phyloP scores from a whole-genome alignment of 352 stramenopile species.

The Saprolegnia parasitica region DNA sequence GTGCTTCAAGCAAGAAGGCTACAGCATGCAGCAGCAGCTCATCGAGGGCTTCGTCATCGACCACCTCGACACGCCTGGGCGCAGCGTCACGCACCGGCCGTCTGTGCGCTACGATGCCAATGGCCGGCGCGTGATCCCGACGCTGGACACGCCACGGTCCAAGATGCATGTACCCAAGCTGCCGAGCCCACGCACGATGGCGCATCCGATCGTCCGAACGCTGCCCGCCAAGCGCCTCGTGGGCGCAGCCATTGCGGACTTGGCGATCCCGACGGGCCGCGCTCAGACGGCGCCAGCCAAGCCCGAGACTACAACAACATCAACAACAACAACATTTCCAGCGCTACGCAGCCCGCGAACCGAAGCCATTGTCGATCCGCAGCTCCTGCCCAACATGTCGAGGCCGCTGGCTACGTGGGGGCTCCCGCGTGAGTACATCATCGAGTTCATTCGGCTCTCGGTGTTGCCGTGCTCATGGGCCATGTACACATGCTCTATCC shows the following conservation, averaged over 20 bases:
- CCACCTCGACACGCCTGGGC: slow-evolving; percentile 20
- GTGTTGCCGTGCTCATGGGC: slow-evolving; percentile 59
- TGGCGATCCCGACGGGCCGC: background rate
- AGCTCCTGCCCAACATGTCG: background rate
- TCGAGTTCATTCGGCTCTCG: slow-evolving; percentile 74
- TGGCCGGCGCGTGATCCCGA: background rate
- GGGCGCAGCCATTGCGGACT: background rate
- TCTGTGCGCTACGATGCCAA: background rate
- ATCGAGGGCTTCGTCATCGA: slow-evolving; percentile 24
- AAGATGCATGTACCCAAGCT: background rate
- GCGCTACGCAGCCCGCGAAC: slow-evolving; percentile 4
- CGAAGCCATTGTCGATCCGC: background rate
- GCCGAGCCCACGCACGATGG: background rate
- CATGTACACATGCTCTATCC: slow-evolving; percentile 33
- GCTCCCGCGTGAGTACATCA: slow-evolving; percentile 59
- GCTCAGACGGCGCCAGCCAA: background rate
- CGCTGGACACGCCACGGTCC: background rate
- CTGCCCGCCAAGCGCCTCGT: slow-evolving; percentile 19
- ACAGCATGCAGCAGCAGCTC: slow-evolving; percentile 19
- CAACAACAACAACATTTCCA: background rate
- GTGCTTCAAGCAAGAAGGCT: background rate
- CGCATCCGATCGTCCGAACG: background rate
- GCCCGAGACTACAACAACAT: too few species aligned
- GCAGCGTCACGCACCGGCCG: background rate
- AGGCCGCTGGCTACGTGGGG: slow-evolving; percentile 51